These are phyloP conservation scores for Colletotrichum acutatum DNA, from an alignment of 2,329 filamentous ascomycete genomes.

Conservation along the genomic window DNA sequence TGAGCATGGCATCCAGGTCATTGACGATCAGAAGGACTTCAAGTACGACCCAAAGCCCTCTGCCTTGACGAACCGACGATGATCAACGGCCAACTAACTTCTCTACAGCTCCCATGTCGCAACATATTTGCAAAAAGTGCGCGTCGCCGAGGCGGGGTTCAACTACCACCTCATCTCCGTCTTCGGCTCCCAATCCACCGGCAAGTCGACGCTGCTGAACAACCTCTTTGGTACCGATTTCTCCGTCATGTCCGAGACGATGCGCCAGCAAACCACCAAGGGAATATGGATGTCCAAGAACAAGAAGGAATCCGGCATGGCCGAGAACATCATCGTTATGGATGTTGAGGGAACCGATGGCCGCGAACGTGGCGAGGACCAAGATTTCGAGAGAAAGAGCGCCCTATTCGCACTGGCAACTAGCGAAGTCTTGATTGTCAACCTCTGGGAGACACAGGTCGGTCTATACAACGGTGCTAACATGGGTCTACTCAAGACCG, in stretches of 20 bases:
- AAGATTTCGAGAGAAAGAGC: conserved; percentile 99
- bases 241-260: conserved; percentile 96
- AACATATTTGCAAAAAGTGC: conserved; percentile 82
- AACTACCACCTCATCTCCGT: conserved; percentile 99
- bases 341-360: conserved; percentile 98
- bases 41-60: conserved; percentile 72
- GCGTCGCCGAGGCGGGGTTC: conserved; percentile 90
- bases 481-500: conserved; percentile 98
- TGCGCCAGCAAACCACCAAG: conserved; percentile 96
- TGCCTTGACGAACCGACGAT: neutral
- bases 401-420: conserved; percentile 96
- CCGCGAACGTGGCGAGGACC: conserved; percentile 94
- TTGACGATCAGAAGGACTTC: conserved; percentile 96
- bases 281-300: conserved; percentile 99
- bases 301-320: conserved; percentile 80
- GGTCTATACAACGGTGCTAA: conserved; percentile 98
- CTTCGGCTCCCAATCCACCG: conserved; percentile 98
- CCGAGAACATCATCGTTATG: conserved; percentile 98
- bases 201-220: conserved; percentile 97
- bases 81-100: neutral
- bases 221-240: conserved; percentile 95
- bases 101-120: conserved; percentile 75
- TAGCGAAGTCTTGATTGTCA: conserved; percentile 97
- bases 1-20: conserved; percentile 95
- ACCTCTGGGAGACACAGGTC: conserved; percentile 99